These are phyloP conservation scores for Lactarius hatsudake DNA, from an alignment of 768 basidiomycete genomes.

Conservation along the genomic window DNA sequence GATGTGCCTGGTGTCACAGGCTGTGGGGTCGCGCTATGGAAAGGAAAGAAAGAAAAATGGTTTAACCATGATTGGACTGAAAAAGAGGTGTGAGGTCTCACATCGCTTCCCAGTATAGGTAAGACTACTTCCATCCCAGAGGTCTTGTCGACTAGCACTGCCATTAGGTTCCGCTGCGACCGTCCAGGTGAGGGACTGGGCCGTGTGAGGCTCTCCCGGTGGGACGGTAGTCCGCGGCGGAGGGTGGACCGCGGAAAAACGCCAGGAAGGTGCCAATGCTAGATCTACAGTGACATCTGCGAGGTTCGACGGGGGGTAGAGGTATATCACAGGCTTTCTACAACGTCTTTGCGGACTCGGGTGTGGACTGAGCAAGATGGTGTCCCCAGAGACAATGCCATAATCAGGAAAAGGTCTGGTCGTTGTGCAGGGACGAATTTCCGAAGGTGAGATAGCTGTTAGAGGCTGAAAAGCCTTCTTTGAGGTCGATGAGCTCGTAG, in stretches of 20 bases:
- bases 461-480: background rate
- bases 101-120: constrained; percentile 23
- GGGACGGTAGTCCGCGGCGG: background rate
- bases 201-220: background rate
- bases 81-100: background rate
- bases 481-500: background rate
- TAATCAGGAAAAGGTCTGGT: background rate
- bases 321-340: constrained; percentile 21
- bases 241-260: constrained; percentile 18
- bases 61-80: background rate
- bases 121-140: constrained; percentile 13
- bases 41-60: constrained; percentile 2
- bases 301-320: constrained; percentile 10
- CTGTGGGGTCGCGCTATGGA: background rate
- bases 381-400: background rate
- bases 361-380: background rate
- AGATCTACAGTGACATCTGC: constrained; percentile 14
- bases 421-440: background rate
- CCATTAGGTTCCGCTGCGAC: constrained; percentile 15
- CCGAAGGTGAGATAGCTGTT: background rate
- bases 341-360: background rate
- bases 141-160: constrained; percentile 13
- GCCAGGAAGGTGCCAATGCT: constrained; percentile 1
- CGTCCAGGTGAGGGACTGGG: constrained; percentile 11
- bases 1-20: background rate